These are phyloP conservation scores for Microbotryum scabiosae DNA, from an alignment of 1,284 basidiomycete species.

Conservation along the genomic window DNA sequence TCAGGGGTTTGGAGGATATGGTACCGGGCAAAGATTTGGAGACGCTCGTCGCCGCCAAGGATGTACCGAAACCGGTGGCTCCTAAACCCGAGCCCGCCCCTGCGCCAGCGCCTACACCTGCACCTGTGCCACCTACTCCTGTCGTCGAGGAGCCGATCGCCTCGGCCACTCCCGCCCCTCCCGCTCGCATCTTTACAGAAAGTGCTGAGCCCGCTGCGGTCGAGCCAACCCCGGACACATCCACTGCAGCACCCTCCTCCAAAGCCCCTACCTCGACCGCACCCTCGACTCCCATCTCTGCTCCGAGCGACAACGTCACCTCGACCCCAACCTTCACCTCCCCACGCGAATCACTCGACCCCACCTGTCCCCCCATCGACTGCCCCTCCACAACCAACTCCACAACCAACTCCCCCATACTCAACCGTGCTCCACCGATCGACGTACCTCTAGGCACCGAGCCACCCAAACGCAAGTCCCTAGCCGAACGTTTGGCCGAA, in stretches of 20 bases:
- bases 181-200: not conserved
- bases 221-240: too few relatives aligned
- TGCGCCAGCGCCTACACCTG: constrained; percentile 1
- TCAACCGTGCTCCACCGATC: not conserved
- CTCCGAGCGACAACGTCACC: too few relatives aligned
- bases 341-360: too few relatives aligned
- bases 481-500: constrained; percentile 28
- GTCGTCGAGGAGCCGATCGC: not conserved
- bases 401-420: too few relatives aligned
- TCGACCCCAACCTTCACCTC: too few relatives aligned
- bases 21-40: constrained; percentile 17
- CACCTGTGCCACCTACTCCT: constrained; percentile 2
- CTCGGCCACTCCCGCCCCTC: not conserved
- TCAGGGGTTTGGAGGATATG: constrained; percentile 31
- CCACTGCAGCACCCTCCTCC: not conserved
- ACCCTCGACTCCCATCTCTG: not conserved
- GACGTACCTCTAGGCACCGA: not conserved
- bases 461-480: constrained; percentile 21
- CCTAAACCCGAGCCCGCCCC: not conserved
- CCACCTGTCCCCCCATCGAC: too few relatives aligned
- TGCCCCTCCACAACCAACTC: too few relatives aligned
- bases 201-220: too few relatives aligned
- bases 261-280: not conserved
- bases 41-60: constrained; percentile 16
- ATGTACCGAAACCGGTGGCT: not conserved